Percentiles rank a stretch among this genome's conserved stretches.
Conservation (phyloP, 106 monocot species). For the Posidonia australis region DNA sequence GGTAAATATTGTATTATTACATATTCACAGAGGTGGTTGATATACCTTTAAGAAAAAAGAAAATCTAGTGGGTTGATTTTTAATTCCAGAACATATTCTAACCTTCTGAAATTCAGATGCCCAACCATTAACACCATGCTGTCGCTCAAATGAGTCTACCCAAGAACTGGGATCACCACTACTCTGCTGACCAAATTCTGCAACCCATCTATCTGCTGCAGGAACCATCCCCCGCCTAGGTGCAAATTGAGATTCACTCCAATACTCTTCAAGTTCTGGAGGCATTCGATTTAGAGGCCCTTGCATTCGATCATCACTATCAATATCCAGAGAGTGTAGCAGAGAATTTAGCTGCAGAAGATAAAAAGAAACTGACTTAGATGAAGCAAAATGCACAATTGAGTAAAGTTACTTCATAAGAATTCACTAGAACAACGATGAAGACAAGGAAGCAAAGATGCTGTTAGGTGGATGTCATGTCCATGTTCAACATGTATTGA, state of each 20-base stretch:
- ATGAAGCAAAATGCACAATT: not conserved
- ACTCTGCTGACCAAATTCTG: conserved; percentile 64
- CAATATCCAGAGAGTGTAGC: conserved; percentile 88
- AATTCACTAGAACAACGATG: not conserved
- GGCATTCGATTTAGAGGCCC: conserved; percentile 55
- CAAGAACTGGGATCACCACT: conserved; percentile 54
- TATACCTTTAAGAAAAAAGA: not conserved
- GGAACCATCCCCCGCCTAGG: conserved; percentile 37
- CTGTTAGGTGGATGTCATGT: no score
- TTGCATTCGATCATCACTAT: conserved; percentile 52
- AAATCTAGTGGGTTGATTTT: not conserved
- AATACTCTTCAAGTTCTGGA: conserved; percentile 85
- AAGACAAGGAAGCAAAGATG: no score
- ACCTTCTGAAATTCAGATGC: conserved; percentile 97
- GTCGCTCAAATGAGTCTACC: conserved; percentile 83
- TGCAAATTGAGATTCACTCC: conserved; percentile 78
- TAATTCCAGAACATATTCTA: not conserved
- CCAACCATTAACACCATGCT: conserved; percentile 94
- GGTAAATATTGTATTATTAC: no score
- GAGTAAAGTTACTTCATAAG: not conserved
- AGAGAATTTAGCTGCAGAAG: conserved; percentile 69
- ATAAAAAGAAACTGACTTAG: not conserved
- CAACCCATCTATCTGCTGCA: conserved; percentile 59
- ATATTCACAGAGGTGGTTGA: no score
- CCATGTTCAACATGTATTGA: no score